Conservation (phyloP, 2,329 filamentous ascomycete genomes). For the Sphaerulina vaccinii region DNA sequence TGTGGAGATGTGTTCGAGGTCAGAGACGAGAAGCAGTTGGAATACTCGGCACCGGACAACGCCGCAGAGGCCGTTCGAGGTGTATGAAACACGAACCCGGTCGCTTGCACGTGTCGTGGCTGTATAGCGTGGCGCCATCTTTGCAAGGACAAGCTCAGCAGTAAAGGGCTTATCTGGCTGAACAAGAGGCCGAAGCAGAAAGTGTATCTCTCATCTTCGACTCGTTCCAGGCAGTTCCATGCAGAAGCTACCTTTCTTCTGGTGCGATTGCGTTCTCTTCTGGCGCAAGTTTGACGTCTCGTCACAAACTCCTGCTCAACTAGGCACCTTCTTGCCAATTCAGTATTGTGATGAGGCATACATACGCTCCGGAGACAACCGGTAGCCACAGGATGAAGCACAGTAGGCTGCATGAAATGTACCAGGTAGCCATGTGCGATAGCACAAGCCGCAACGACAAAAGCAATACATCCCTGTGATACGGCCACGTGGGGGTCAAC, state of each 20-base stretch:
- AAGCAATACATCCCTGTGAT: no score
- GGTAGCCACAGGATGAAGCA: no score
- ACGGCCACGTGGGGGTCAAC: neutral
- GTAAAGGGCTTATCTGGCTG: no score
- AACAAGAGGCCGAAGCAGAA: neutral
- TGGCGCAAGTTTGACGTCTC: no score
- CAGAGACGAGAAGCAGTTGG: neutral
- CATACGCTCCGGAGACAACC: neutral
- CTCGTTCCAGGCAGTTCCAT: neutral
- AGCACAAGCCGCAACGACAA: no score
- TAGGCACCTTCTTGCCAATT: neutral
- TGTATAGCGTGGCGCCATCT: neutral
- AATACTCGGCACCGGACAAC: neutral
- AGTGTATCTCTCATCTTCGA: neutral
- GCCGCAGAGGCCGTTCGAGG: neutral
- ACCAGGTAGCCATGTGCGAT: no score
- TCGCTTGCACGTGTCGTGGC: neutral
- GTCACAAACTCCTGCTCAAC: neutral
- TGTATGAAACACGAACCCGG: neutral
- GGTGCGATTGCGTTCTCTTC: no score
- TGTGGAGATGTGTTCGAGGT: neutral
- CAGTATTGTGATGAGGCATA: slow-evolving; percentile 1
- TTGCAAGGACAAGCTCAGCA: neutral
- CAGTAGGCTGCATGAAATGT: no score
- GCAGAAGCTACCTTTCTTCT: neutral